Evolutionary conservation across 2,329 filamentous ascomycete species (phyloP).

Genomic region (Trichoderma asperellum): DNA sequence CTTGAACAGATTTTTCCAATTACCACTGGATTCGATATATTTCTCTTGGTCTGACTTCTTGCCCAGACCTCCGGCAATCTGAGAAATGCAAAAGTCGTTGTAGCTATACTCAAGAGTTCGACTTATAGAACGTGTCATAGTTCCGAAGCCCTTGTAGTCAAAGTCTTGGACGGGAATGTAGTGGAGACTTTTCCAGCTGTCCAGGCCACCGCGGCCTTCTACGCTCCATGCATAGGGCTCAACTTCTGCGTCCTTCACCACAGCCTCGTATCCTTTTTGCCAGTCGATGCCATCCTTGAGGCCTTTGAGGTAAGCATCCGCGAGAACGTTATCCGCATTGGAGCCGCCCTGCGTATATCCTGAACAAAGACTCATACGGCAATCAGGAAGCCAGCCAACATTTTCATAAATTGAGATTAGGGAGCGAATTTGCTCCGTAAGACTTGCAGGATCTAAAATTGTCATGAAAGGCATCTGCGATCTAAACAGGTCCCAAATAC

Average conservation of each 20-base stretch:
- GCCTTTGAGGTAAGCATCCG: constrained; percentile 70
- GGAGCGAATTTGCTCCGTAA: constrained; percentile 69
- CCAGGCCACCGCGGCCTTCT: constrained; percentile 70
- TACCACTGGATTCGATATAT: constrained; percentile 61
- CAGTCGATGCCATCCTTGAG: constrained; percentile 65
- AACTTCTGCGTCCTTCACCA: constrained; percentile 72
- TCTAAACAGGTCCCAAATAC: constrained; percentile 74
- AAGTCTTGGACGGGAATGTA: constrained; percentile 74
- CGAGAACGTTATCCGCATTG: constrained; percentile 71
- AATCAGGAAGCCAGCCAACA: constrained; percentile 74
- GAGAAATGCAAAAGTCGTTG: constrained; percentile 71
- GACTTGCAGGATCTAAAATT: constrained; percentile 65
- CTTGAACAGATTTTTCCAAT: constrained; percentile 71
- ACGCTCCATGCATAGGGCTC: constrained; percentile 72
- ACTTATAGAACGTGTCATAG: constrained; percentile 70
- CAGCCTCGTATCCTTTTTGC: constrained; percentile 69
- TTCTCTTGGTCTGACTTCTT: constrained; percentile 59
- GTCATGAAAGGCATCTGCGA: constrained; percentile 72
- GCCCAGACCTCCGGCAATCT: constrained; percentile 62
- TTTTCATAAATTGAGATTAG: constrained; percentile 72
- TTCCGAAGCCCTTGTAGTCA: constrained; percentile 68
- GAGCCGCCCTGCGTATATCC: constrained; percentile 76
- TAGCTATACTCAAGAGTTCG: constrained; percentile 79
- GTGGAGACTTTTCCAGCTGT: constrained; percentile 70
- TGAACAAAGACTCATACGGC: constrained; percentile 75